phyloP scores from a whole-genome alignment of 2,329 filamentous ascomycete species.

The Diaporthe sp. region DNA sequence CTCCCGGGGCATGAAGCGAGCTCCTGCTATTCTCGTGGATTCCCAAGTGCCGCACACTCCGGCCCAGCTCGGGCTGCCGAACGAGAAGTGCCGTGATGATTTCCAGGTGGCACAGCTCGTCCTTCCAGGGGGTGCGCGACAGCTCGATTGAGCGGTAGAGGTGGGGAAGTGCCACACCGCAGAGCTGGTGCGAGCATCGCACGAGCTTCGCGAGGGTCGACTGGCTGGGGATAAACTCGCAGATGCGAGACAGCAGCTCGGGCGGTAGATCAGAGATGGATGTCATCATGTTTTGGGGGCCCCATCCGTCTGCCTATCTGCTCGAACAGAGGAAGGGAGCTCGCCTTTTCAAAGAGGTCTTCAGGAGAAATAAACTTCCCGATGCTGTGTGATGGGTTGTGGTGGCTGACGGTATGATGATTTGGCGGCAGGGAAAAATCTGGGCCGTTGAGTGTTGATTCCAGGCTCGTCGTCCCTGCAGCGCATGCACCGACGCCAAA shows the following conservation, averaged over 20 bases:
- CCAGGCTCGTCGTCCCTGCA: not conserved
- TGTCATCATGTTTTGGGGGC: not conserved
- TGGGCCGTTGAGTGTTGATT: not conserved
- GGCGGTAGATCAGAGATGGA: constrained; percentile 32
- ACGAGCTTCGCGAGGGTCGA: constrained; percentile 23
- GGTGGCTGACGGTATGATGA: not conserved
- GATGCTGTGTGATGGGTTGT: not conserved
- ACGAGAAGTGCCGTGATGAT: constrained; percentile 26
- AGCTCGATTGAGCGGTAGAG: constrained; percentile 32
- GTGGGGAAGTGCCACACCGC: constrained; percentile 12
- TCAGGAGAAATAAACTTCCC: no score
- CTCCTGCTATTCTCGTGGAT: constrained; percentile 27
- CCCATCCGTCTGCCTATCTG: not conserved
- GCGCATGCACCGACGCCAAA: constrained; percentile 10
- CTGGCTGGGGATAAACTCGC: constrained; percentile 35
- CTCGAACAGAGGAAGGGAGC: not conserved
- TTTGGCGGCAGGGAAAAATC: not conserved
- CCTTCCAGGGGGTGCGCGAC: constrained; percentile 13
- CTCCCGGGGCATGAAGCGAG: not conserved
- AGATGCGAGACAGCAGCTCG: constrained; percentile 27
- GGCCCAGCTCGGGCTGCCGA: constrained; percentile 26
- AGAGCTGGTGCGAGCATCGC: constrained; percentile 31
- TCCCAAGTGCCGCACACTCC: constrained; percentile 25
- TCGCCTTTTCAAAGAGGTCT: not conserved
- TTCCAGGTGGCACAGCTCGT: constrained; percentile 29